Base-by-base conservation (phyloP, 352 stramenopile species). In the Hyaloperonospora brassicae region DNA sequence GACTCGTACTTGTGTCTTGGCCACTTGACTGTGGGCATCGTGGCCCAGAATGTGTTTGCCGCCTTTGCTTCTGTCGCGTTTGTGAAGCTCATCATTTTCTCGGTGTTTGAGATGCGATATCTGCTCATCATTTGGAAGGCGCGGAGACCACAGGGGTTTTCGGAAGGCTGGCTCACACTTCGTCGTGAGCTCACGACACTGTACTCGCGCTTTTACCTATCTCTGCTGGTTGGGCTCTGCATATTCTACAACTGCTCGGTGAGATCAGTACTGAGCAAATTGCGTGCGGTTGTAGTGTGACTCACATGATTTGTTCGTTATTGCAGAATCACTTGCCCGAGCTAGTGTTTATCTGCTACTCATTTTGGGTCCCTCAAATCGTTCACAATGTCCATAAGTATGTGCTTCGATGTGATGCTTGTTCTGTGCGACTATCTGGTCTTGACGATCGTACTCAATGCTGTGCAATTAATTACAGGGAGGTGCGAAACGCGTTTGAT, bases 331-430 rank as follows among this genome's bases (percentile, higher is more conserved):
- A 95, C 38, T 65, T 96, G 50, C 80, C 74, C 9, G 58, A 97
- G 42, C 87, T 97, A 39, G 79, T 98, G 2, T 81, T 99, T 50
- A 53, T 97, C 11, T 85, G 96, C 62, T 98, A 97, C 62, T 98
- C 92, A 21, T 99, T 98, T 72, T 99, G 96, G 96, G 73, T 99
- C 10, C 97, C 96, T 21, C 96, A 99, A 72, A 98, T 99, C 49
- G 75, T 98, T 36, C 79, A 94, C 57, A 98, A 98, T 65, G 84
- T 97, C 7, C 78, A 95, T 44, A 88, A 88, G 74, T 89, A 62
- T 25, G 62, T 50, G 1, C 48, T 47, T 27, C 9, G 22, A 10
- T 52, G 35, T 44, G 6, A 5, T 27, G 14, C 22, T 30, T 49
- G 39, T 34, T 34, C 2, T 44, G n/a, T 53, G 9, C 24, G 41